These are phyloP conservation scores for Kalanchoe fedtschenkoi DNA, from an alignment of 164 flowering plant species.

Conservation along the genomic window DNA sequence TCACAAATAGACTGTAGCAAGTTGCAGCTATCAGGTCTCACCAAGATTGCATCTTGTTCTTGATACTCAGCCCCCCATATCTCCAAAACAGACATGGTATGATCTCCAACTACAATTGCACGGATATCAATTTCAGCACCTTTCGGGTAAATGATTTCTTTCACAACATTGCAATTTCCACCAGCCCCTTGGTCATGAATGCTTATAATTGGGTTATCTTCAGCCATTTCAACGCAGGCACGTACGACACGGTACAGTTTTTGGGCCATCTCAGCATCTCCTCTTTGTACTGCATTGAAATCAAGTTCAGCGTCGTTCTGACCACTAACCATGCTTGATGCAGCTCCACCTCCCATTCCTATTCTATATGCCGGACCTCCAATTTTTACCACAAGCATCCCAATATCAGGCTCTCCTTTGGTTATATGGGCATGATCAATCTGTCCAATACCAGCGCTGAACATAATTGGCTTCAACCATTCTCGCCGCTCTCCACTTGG, in stretches of 20 bases:
- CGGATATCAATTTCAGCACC: conserved; percentile 89
- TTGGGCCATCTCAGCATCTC: conserved; percentile 99
- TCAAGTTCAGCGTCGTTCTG: conserved; percentile 93
- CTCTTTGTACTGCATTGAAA: conserved; percentile 94
- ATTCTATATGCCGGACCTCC: conserved; percentile 98
- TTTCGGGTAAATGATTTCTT: conserved; percentile 86
- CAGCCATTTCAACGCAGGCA: conserved; percentile 86
- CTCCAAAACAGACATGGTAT: conserved; percentile 88
- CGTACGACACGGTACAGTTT: conserved; percentile 87
- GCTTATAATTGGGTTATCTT: conserved; percentile 80
- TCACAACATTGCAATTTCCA: conserved; percentile 94
- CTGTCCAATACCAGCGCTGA: conserved; percentile 91
- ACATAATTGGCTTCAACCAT: conserved; percentile 96
- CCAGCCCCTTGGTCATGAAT: conserved; percentile 98
- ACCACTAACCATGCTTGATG: conserved; percentile 97
- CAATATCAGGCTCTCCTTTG: conserved; percentile 87
- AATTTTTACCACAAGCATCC: conserved; percentile 90
- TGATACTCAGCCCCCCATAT: conserved; percentile 99
- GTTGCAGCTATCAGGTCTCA: conserved; percentile 65
- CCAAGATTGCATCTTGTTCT: conserved; percentile 92
- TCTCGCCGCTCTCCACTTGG: conserved; percentile 85
- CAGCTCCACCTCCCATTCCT: conserved; percentile 99
- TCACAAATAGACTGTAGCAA: conserved; percentile 63
- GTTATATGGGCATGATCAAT: conserved; percentile 76
- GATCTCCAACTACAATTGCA: conserved; percentile 81